Evolutionary conservation across 1,284 basidiomycete species (phyloP).

Genomic region (Neonothopanus nambi): DNA sequence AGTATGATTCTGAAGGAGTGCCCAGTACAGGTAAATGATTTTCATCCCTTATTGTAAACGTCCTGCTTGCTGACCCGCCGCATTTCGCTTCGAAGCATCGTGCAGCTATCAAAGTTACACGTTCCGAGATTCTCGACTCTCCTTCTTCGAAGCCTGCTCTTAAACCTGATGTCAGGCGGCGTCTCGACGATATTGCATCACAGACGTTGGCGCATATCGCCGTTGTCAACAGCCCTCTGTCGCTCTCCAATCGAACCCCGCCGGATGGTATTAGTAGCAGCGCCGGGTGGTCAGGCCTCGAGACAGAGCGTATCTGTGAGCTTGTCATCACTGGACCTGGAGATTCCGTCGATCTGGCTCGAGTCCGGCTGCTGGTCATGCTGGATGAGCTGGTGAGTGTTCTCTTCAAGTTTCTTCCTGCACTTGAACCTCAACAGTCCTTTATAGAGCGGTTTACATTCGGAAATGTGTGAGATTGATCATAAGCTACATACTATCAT

Average conservation of each 20-base stretch:
- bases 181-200: conserved; percentile 90
- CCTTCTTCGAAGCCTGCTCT: conserved; percentile 81
- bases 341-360: conserved; percentile 89
- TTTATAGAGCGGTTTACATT: conserved; percentile 79
- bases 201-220: conserved; percentile 88
- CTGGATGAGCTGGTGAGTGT: conserved; percentile 86
- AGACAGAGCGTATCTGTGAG: conserved; percentile 92
- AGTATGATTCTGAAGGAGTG: conserved; percentile 89
- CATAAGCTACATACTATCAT: conserved; percentile 93
- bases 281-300: conserved; percentile 84
- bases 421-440: conserved; percentile 13
- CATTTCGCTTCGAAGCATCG: conserved; percentile 57
- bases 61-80: conserved; percentile 12
- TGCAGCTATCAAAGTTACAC: conserved; percentile 84
- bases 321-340: conserved; percentile 87
- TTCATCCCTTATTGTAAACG: conserved; percentile 12
- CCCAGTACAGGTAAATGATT: conserved; percentile 70
- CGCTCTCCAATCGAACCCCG: conserved; percentile 69
- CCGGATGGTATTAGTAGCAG: conserved; percentile 75
- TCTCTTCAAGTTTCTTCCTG: background rate
- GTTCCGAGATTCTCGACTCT: conserved; percentile 90
- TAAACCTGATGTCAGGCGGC: conserved; percentile 84
- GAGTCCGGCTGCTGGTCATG: conserved; percentile 89
- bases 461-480: conserved; percentile 92
- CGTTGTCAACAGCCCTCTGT: conserved; percentile 79